A percentile compares a stretch with the other conserved stretches of the same genome.
Conservation (phyloP, 352 stramenopile genomes). For the Phytophthora rubi region DNA sequence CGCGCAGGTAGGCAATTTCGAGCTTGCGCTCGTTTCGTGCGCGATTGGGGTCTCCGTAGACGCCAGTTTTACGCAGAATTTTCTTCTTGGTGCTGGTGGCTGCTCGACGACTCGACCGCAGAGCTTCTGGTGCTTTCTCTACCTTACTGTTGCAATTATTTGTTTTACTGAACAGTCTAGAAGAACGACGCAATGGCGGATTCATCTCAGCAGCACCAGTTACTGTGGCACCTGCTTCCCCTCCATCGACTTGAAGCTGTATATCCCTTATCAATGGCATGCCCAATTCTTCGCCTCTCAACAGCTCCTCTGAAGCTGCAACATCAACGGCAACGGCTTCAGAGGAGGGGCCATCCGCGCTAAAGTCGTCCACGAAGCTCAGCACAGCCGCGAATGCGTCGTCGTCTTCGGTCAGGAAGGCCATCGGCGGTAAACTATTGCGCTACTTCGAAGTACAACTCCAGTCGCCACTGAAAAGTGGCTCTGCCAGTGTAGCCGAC, state of each 20-base stretch:
- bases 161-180: slow-evolving; percentile 5
- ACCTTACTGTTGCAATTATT: not conserved
- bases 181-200: slow-evolving; percentile 8
- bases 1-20: slow-evolving; percentile 48
- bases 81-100: slow-evolving; percentile 21
- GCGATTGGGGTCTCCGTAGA: slow-evolving; percentile 31
- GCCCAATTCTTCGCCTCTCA: slow-evolving; percentile 7
- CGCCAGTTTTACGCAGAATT: slow-evolving; percentile 14
- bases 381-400: slow-evolving; percentile 37
- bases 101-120: slow-evolving; percentile 1
- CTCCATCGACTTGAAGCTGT: slow-evolving; percentile 11
- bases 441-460: not conserved
- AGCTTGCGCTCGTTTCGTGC: slow-evolving; percentile 37
- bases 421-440: slow-evolving; percentile 6
- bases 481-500: not conserved
- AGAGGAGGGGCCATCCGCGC: not conserved
- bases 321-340: not conserved
- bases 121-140: not conserved
- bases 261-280: slow-evolving; percentile 10
- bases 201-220: not conserved
- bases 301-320: not conserved
- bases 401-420: slow-evolving; percentile 32
- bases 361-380: slow-evolving; percentile 38
- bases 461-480: not conserved
- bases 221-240: not conserved